Percentiles rank a stretch among this genome's conserved stretches.
Conservation (phyloP, 768 basidiomycete species). For the Termitomyces sp. region DNA sequence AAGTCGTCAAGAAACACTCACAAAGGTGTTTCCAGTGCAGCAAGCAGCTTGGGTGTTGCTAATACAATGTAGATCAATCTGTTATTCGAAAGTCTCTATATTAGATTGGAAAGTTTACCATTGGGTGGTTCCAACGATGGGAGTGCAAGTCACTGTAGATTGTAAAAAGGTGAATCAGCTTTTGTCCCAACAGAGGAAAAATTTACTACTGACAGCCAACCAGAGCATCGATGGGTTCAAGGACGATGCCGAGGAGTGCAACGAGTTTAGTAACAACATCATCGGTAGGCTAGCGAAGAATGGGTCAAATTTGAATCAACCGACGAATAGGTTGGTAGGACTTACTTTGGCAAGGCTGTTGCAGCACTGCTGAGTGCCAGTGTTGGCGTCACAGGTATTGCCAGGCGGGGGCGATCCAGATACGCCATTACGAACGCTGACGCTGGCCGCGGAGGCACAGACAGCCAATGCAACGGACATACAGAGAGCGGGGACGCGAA, state of each 20-base stretch:
- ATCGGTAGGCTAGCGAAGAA: not conserved
- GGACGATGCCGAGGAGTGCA: constrained; percentile 8
- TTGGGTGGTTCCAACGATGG: constrained; percentile 4
- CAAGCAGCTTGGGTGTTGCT: constrained; percentile 15
- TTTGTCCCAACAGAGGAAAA: not conserved
- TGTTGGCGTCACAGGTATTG: constrained; percentile 2
- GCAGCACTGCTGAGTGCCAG: constrained; percentile 11
- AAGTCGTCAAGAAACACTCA: constrained; percentile 1
- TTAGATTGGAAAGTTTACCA: not conserved
- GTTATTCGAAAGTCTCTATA: no score
- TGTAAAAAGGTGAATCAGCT: not conserved
- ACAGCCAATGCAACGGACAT: constrained; percentile 11
- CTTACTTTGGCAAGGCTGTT: not conserved
- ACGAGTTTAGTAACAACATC: constrained; percentile 1
- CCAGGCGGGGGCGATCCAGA: not conserved
- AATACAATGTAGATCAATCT: not conserved
- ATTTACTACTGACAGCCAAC: constrained; percentile 13
- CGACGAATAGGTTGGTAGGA: not conserved
- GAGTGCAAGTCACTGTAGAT: constrained; percentile 12
- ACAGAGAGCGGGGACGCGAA: constrained; percentile 9
- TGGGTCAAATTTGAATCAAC: not conserved
- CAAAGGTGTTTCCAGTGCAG: constrained; percentile 17
- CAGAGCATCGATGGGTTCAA: constrained; percentile 1
- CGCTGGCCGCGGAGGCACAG: constrained; percentile 11
- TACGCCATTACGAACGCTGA: constrained; percentile 1